phyloP scores from a whole-genome alignment of 2,329 filamentous ascomycete genomes.

The Colletotrichum spinosum region DNA sequence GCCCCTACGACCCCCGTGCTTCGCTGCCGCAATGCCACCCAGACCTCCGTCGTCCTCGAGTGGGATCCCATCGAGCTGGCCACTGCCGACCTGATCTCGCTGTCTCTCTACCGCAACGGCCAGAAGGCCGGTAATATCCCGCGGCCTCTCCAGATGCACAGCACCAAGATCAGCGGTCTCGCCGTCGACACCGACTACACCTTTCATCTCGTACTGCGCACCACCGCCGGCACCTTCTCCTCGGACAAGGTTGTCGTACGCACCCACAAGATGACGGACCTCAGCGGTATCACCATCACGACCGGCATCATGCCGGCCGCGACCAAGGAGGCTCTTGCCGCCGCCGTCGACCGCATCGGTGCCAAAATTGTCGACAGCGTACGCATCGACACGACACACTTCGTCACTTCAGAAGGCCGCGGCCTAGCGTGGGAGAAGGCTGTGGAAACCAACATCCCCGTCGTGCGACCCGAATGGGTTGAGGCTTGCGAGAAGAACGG shows the following conservation, averaged over 20 bases:
- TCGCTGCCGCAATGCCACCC: conserved; percentile 95
- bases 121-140: conserved; percentile 97
- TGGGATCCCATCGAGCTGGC: conserved; percentile 96
- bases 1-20: conserved; percentile 83
- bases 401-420: conserved; percentile 93
- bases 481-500: conserved; percentile 96
- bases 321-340: conserved; percentile 77
- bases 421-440: conserved; percentile 96
- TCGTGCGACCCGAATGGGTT: conserved; percentile 96
- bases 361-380: conserved; percentile 91
- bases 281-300: conserved; percentile 95
- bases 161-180: conserved; percentile 95
- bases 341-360: conserved; percentile 87
- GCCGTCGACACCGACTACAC: conserved; percentile 97
- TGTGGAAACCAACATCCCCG: conserved; percentile 96
- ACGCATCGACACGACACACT: conserved; percentile 97
- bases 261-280: conserved; percentile 98
- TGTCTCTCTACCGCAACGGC: conserved; percentile 94
- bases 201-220: conserved; percentile 92
- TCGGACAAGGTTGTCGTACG: conserved; percentile 87
- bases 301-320: conserved; percentile 84
- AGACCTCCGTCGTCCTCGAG: conserved; percentile 97
- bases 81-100: conserved; percentile 88
- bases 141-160: conserved; percentile 85
- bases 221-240: conserved; percentile 86